Evolutionary conservation across 208 protist species (phyloP).

Genomic region (Acanthamoeba sp.): DNA sequence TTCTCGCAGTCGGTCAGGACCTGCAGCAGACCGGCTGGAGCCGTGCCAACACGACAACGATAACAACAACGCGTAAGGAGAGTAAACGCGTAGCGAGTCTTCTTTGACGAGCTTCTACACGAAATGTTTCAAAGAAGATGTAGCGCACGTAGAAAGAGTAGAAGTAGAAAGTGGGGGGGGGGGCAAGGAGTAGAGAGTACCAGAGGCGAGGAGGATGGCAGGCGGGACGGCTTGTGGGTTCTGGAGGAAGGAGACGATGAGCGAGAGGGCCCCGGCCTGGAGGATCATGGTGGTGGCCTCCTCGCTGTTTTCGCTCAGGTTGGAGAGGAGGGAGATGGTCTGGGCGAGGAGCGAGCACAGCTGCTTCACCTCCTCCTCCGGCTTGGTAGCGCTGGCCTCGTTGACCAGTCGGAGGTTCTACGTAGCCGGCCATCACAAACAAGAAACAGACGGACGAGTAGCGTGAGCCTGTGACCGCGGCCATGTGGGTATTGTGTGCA

Average conservation of each 20-base stretch:
- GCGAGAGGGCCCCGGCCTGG: conserved; percentile 14
- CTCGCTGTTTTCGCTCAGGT: conserved; percentile 26
- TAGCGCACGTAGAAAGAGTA: not conserved
- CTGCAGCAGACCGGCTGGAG: conserved; percentile 13
- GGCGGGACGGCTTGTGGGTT: conserved; percentile 26
- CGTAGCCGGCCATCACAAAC: not conserved
- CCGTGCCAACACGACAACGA: not conserved
- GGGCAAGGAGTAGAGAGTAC: not conserved
- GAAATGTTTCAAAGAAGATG: not conserved
- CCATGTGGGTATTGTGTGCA: not conserved
- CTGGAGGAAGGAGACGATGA: conserved; percentile 55
- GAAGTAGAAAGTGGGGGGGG: not conserved
- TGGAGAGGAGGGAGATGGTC: conserved; percentile 51
- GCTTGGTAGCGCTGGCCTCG: not conserved
- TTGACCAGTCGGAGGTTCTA: conserved; percentile 3
- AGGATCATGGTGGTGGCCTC: conserved; percentile 54
- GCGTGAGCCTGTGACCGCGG: not conserved
- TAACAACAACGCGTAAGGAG: no score
- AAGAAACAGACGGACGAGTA: not conserved
- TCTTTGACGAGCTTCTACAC: not conserved
- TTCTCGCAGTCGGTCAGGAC: conserved; percentile 30
- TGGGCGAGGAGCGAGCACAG: conserved; percentile 28
- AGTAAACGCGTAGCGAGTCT: no score
- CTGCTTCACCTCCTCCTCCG: conserved; percentile 22
- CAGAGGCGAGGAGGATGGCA: conserved; percentile 17